Base-by-base conservation (phyloP, 768 basidiomycete species). In the Pulveroboletus sp. region DNA sequence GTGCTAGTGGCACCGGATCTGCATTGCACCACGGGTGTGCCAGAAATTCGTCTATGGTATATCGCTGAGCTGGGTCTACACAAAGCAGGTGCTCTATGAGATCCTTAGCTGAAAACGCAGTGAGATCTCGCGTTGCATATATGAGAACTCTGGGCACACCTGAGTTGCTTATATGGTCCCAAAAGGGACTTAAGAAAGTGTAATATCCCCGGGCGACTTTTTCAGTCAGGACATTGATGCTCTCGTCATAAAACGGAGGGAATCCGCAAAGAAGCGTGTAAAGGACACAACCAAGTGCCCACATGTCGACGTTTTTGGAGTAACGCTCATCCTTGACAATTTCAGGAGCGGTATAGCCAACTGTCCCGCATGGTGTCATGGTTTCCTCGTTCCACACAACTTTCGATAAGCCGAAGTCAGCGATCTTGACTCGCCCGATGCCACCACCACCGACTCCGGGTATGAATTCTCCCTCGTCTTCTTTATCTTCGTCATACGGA, bases 361-460 rank as follows among this genome's bases (percentile, higher is more conserved):
- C 95, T 3, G 96, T 99, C n/a, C 96, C 96, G 62, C 96, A 99
- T 19, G 96, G 96, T 13, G 96, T 99, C 89, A 91, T 94, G 6
- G 96, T 99, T 64, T 97, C 86, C 63, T 98, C 96, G 64, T 95
- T 88, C 96, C 96, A 99, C 5, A 99, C 92, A 46, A 98, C 86
- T 71, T 99, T 99, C 54, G 86, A 89, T 40, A 99, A 76, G 29
- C 96, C 96, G 63, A 99, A 99, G 68, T 99, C 96, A 50, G 96
- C 96, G 51, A 99, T 96, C 76, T 98, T 99, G 68, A 99, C 93
- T 34, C 85, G 83, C 7, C 96, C 96, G 55, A 99, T 99, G 19
- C 95, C 96, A 8, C 96, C 96, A 10, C 96, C 94, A 7, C 96
- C 96, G 32, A 94, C 74, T 4, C 91, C 93, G 5, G 86, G 85